These are phyloP conservation scores for Maudiozyma bulderi DNA, from an alignment of 805 yeast species.

Conservation along the genomic window DNA sequence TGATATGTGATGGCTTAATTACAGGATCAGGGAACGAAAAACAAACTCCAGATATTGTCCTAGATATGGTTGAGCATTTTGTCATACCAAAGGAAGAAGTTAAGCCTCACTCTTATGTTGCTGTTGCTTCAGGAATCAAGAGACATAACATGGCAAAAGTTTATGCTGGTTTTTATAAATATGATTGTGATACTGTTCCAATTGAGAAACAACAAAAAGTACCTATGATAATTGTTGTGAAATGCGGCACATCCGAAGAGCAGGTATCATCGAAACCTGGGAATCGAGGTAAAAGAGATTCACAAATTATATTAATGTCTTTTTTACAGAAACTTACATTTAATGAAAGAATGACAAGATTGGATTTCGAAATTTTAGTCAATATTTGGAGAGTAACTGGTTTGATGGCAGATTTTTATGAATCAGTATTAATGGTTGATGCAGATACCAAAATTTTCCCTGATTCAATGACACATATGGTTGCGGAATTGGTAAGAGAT, in stretches of 20 bases:
- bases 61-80: slow-evolving; percentile 79
- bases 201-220: slow-evolving; percentile 75
- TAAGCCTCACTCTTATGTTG: slow-evolving; percentile 77
- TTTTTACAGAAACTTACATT: slow-evolving; percentile 80
- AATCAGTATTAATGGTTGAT: slow-evolving; percentile 81
- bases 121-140: slow-evolving; percentile 89
- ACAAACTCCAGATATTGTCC: slow-evolving; percentile 83
- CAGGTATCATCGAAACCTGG: slow-evolving; percentile 69
- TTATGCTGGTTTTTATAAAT: slow-evolving; percentile 87
- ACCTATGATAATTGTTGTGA: slow-evolving; percentile 69
- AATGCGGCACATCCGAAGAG: slow-evolving; percentile 82
- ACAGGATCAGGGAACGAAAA: slow-evolving; percentile 87
- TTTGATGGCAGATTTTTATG: slow-evolving; percentile 72
- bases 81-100: slow-evolving; percentile 65
- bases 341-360: slow-evolving; percentile 89
- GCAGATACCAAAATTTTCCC: slow-evolving; percentile 88
- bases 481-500: slow-evolving; percentile 79
- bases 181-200: slow-evolving; percentile 67
- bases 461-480: slow-evolving; percentile 82
- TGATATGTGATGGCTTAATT: slow-evolving; percentile 91
- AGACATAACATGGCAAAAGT: slow-evolving; percentile 98
- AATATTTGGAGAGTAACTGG: slow-evolving; percentile 80
- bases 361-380: slow-evolving; percentile 68
- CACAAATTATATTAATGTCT: slow-evolving; percentile 85
- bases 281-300: slow-evolving; percentile 92